Evolutionary conservation across 1,139 yeast species (phyloP), one percentile per base, ranked within the genome.

Genomic region (Schwanniomyces etchellsii): DNA sequence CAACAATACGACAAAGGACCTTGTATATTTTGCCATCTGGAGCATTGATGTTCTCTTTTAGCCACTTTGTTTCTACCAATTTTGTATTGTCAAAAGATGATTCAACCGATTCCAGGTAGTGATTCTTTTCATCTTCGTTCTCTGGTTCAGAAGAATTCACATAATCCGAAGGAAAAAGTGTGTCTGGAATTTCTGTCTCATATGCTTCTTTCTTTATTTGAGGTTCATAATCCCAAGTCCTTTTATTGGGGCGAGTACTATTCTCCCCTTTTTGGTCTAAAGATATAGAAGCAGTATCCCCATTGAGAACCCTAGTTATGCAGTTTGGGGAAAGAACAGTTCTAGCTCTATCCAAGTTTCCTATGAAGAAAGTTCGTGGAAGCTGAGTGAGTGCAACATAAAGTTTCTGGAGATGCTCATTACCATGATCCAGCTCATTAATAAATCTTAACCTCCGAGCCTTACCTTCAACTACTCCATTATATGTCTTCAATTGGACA

Each of bases 1-100:
- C 59, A 1, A 42, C 45, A 1, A 57, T 28, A 20, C 34, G 42
- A 3, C 47, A 60, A 1, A 35, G 33, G 1, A 43, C 37, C 11
- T 31, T 34, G 35, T 47, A 52, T 1, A 55, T 29, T 16, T 31
- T 34, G 27, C 44, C 40, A 28, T 46, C 48, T 7, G 13, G 7
- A 11, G 6, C 6, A 7, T 18, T 18, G 21, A 18, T n/a, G n/a
- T 18, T 7, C 6, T 23, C 13, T 10, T n/a, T n/a, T 23, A 23
- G 14, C 14, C 25, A 10, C 9, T 18, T 9, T 18, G 10, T n/a
- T 16, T 11, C 23, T 7, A 9, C 11, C 12, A 12, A 12, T 13
- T 5, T 28, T 14, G 7, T 28, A 10, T n/a, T n/a, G 15, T 12
- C 11, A 24, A 27, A 14, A 11, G 16, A 13, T n/a, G 13, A 6